These are phyloP conservation scores for Triangularia verruculosa DNA, from an alignment of 2,329 filamentous ascomycete genomes.

Conservation along the genomic window DNA sequence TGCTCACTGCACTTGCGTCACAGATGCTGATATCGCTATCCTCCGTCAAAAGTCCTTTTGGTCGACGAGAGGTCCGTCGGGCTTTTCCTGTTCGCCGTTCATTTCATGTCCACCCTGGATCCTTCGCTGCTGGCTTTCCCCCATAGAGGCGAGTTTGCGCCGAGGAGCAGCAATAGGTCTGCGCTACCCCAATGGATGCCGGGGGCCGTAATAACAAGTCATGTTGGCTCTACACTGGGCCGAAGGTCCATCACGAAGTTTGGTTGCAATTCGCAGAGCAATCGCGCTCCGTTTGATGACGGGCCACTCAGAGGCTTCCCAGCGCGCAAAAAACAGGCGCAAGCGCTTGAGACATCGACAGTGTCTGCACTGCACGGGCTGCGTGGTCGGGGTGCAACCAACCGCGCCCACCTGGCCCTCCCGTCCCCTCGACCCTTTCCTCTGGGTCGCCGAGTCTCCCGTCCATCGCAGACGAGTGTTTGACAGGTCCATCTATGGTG, in stretches of 20 bases:
- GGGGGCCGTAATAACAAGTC: background rate
- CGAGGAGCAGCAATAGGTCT: background rate
- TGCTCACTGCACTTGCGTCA: background rate
- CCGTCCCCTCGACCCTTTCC: constrained; percentile 12
- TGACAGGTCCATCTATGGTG: background rate
- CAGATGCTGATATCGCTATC: background rate
- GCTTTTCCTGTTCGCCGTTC: background rate
- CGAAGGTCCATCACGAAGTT: background rate
- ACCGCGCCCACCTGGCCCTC: constrained; percentile 15
- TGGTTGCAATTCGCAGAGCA: background rate
- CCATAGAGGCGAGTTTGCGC: constrained; percentile 6
- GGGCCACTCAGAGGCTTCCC: constrained; percentile 4
- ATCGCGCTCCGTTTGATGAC: background rate
- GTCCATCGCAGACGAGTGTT: constrained; percentile 7
- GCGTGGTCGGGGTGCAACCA: constrained; percentile 15
- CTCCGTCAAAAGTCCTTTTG: constrained; percentile 2
- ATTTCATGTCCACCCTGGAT: background rate
- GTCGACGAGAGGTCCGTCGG: background rate
- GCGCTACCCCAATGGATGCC: background rate
- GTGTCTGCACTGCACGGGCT: constrained; percentile 4
- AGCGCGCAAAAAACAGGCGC: constrained; percentile 21
- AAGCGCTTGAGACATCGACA: constrained; percentile 25
- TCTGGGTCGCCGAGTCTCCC: constrained; percentile 15
- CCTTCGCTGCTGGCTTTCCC: constrained; percentile 1
- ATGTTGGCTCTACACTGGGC: background rate